Evolutionary conservation across 345 rosid species (phyloP), one percentile per base, ranked within the genome.

Genomic region (Pseudoturritis turrita): DNA sequence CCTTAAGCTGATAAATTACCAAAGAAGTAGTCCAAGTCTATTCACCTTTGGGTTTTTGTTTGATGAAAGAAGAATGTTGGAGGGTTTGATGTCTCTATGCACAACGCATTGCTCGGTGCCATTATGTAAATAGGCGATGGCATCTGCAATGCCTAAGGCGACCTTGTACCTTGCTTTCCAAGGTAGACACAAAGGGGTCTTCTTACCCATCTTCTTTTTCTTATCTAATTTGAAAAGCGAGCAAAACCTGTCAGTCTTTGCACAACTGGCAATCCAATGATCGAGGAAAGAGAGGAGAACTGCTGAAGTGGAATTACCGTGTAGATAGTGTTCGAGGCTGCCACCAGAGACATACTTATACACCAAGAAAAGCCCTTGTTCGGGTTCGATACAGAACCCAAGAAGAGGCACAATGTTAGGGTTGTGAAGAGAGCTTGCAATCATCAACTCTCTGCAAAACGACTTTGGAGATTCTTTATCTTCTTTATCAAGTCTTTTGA

Each of bases 401-500:
- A 89, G 62, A 68, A 94, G 88, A 31, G 97, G 98, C 15, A 87
- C 96, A 43, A 89, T 78, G 56, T 91, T 86, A 49, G 80, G 80
- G 78, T 76, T 72, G 55, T 83, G 79, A 76, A 94, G 91, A 73
- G 98, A 94, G 80, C 93, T 89, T 26, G 97, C 97, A 82, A 91
- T 94, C 97, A 91, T 94, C 85, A 94, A 58, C 74, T 94, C 98
- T 82, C 98, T 83, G 57, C 95, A 94, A 71, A 94, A 94, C 8
- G 97, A 90, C 78, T 94, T 94, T 2, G 98, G 77, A 53, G 91
- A 82, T 61, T 94, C 98, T 74, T 86, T 91, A 62, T 91, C 96
- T 71, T 91, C 91, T 73, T 81, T 94, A 54, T 91, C 97, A 68
- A 94, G 72, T 70, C 79, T 87, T 84, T 94, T 94, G 41, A 94